These are phyloP conservation scores for Lindgomyces ingoldianus DNA, from an alignment of 495 filamentous ascomycete species.

Conservation along the genomic window DNA sequence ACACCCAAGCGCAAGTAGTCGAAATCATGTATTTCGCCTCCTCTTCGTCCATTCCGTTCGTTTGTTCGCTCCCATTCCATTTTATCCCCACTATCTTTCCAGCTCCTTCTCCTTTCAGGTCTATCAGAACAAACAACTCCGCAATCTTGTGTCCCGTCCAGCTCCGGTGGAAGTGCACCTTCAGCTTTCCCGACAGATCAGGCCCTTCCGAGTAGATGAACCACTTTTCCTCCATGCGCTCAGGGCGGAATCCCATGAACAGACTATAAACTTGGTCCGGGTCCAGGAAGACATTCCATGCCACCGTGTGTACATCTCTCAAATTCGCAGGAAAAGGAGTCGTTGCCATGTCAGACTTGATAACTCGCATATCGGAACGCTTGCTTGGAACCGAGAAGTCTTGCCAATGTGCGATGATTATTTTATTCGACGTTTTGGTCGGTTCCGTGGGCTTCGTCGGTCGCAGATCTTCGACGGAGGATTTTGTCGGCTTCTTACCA, in stretches of 20 bases:
- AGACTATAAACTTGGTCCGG: slow-evolving; percentile 24
- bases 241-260: slow-evolving; percentile 25
- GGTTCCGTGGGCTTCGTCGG: background rate
- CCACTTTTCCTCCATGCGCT: slow-evolving; percentile 35
- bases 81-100: slow-evolving; percentile 31
- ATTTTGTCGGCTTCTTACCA: background rate
- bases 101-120: slow-evolving; percentile 25
- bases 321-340: slow-evolving; percentile 3
- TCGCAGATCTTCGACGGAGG: background rate
- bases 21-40: slow-evolving; percentile 31
- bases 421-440: background rate
- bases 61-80: slow-evolving; percentile 33
- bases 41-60: slow-evolving; percentile 14
- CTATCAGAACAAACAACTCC: slow-evolving; percentile 25
- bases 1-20: slow-evolving; percentile 24
- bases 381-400: background rate
- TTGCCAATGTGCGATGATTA: slow-evolving; percentile 2
- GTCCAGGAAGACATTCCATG: slow-evolving; percentile 27
- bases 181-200: slow-evolving; percentile 22
- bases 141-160: slow-evolving; percentile 36
- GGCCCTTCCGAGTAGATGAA: slow-evolving; percentile 36
- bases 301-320: slow-evolving; percentile 9
- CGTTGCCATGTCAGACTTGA: slow-evolving; percentile 16
- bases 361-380: background rate
- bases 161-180: slow-evolving; percentile 29